Evolutionary conservation across 2,329 filamentous ascomycete species (phyloP), one percentile per base, ranked within the genome.

Genomic region (Endothia cerciana): DNA sequence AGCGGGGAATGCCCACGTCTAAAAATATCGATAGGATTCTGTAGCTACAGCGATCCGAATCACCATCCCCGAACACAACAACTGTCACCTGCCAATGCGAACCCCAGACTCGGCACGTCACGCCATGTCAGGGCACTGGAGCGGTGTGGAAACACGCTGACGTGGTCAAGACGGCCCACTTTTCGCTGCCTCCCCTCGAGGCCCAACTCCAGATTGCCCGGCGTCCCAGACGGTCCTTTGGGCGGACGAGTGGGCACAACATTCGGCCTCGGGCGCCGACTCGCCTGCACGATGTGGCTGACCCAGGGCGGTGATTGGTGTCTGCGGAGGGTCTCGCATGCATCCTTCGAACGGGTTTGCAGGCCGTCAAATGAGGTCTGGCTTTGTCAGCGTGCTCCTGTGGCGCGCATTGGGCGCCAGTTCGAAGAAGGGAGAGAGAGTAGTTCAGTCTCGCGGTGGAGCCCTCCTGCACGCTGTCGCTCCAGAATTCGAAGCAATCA

Each of bases 401-500:
- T 41, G 57, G 40, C 41, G 41, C 40, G 43, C 30, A 33, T 36
- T 55, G 51, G 30, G 51, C 51, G 55, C 55, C 55, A 28, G 19
- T 43, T 22, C 17, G 30, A 45, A 6, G 38, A 43, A 45, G 38
- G 5, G 40, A 30, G 40, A 4, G 47, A 51, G 22, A 30, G 28
- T 51, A 51, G 25, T 28, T 11, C 25, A 8, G 22, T 49, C 10
- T 53, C 30, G 33, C 36, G 45, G 45, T 53, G 60, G 60, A 53
- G 36, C 45, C 59, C 47, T 36, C 51, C 22, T 53, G 36, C 33
- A 41, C 17, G 10, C 1, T 22, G 41, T 45, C 36, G 58, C 56
- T 67, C 65, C 63, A 65, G 65, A 40, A 43, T 60, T 55, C 47
- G 65, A 65, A 62, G 65, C 65, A 62, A 63, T 64, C 66, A 66